Evolutionary conservation across 2,329 filamentous ascomycete genomes (phyloP).

Genomic region (Coniochaeta sp.): DNA sequence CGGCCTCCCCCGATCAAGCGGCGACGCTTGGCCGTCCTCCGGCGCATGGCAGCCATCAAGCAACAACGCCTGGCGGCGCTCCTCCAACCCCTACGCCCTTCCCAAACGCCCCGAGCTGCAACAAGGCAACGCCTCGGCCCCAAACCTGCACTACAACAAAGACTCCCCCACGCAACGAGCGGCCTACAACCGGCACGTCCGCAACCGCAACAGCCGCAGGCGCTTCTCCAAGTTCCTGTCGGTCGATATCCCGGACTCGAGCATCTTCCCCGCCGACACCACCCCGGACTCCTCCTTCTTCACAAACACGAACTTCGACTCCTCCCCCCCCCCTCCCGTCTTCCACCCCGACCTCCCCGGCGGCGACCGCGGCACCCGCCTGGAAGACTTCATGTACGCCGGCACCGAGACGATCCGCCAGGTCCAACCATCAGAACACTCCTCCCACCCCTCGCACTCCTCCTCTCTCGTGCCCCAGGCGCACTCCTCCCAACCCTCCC

Average conservation of each 20-base stretch:
- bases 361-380: not conserved
- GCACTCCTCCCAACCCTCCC: not conserved
- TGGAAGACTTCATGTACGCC: constrained; percentile 2
- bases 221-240: not conserved
- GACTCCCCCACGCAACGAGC: not conserved
- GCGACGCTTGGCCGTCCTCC: not conserved
- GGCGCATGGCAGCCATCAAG: not conserved
- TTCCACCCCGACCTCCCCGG: not conserved
- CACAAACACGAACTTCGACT: constrained; percentile 1
- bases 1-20: not conserved
- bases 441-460: too few species aligned
- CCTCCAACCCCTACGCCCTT: not conserved
- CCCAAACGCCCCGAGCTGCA: not conserved
- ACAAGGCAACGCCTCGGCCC: not conserved
- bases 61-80: not conserved
- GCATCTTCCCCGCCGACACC: not conserved
- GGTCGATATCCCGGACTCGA: constrained; percentile 1
- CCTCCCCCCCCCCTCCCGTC: not conserved
- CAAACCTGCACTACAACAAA: not conserved
- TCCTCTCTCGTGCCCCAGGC: too few species aligned
- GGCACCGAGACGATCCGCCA: not conserved
- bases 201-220: not conserved
- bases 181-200: not conserved
- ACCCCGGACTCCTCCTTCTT: constrained; percentile 1
- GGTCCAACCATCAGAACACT: not conserved